Base-by-base conservation (phyloP, 31 red algal species). In the Endocladia muricata region DNA sequence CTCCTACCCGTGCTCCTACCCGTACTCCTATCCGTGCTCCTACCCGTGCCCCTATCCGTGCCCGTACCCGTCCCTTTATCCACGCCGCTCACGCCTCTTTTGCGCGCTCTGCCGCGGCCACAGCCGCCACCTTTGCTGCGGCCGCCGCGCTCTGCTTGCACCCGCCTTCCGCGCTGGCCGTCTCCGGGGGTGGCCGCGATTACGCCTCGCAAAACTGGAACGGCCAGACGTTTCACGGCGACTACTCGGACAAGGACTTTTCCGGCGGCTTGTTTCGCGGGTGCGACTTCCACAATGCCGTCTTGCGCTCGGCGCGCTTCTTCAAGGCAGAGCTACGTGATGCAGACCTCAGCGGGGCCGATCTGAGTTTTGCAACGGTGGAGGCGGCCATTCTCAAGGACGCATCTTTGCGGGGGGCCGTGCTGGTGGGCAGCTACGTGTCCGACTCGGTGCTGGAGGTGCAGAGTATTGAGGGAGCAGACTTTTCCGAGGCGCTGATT, bases 321-420 rank as follows among this genome's bases (percentile, higher is more conserved):
- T 96, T 96, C 77, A 96, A 96, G 59, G 82, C 93, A 30, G 81
- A 91, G 38, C 71, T 96, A 22, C 59, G 72, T 6, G 86, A 91
- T 48, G 93, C 93, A 33, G 52, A 96, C 56, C 60, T 96, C 40
- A 76, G 52, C 9, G 81, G 68, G 36, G 82, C 77, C 19, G 57
- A 96, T 59, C 43, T 96, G 43, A 78, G 60, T 48, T 86, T 74
- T 37, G 82, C 93, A 21, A 84, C 52, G 9, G 72, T 96, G 39
- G 93, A 96, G 52, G 87, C 79, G 3, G 88, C 93, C 7, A 78
- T 88, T 59, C 57, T 96, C 23, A 74, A 76, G 3, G 93, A 78
- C 33, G 77, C 86, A 5, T 68, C 44, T 4, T 74, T 96, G 13
- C 31, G 3, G 7, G 66, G 83, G 59, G 87, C 93, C 38, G 30